Conservation (phyloP, 352 stramenopile genomes). For the Globisporangium sylvaticum region DNA sequence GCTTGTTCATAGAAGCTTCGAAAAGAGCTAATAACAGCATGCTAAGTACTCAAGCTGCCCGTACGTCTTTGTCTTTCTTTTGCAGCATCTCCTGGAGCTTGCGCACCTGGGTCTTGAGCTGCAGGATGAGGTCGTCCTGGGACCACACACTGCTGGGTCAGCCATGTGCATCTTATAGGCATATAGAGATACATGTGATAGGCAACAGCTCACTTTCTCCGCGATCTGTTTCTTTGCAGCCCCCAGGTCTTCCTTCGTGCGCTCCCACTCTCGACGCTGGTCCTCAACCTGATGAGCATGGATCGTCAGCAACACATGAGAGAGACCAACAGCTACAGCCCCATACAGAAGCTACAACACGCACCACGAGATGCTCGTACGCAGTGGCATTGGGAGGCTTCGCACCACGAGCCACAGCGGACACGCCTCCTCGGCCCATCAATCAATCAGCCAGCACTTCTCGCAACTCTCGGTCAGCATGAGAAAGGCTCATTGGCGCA, state of each 20-base stretch:
- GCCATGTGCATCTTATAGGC: not conserved
- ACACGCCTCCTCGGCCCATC: conserved; percentile 6
- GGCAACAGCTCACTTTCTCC: conserved; percentile 27
- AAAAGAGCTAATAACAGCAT: too few species aligned
- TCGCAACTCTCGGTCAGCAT: not conserved
- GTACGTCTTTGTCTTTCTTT: conserved; percentile 67
- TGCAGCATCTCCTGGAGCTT: conserved; percentile 55
- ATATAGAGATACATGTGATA: not conserved
- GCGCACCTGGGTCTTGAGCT: conserved; percentile 50
- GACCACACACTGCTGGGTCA: not conserved
- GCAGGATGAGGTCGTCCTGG: conserved; percentile 51
- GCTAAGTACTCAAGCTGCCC: not conserved
- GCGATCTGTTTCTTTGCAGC: conserved; percentile 35
- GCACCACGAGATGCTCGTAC: conserved; percentile 14
- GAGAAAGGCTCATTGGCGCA: not conserved
- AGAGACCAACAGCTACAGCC: not conserved
- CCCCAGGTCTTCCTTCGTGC: conserved; percentile 48
- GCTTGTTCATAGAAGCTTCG: too few species aligned
- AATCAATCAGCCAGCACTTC: not conserved
- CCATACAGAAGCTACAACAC: not conserved
- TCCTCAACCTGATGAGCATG: conserved; percentile 35
- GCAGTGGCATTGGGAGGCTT: not conserved
- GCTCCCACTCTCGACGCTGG: conserved; percentile 50
- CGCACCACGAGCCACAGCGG: not conserved
- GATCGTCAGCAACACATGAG: not conserved